Percentiles rank a stretch among this genome's conserved stretches.
Conservation (phyloP, 805 yeast species). For the Metschnikowia anglica region DNA sequence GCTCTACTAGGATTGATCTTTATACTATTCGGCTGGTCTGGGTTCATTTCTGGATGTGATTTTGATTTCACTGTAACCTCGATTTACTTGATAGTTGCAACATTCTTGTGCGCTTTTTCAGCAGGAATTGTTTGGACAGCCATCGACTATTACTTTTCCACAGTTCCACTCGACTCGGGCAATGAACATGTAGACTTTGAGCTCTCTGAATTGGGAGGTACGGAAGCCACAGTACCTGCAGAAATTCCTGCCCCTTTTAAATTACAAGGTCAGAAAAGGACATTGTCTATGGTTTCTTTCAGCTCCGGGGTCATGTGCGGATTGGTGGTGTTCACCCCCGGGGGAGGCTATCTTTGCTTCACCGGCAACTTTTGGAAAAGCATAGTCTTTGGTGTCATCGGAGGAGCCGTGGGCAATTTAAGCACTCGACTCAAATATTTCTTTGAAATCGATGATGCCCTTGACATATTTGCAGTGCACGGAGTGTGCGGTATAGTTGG, state of each 20-base stretch:
- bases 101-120: slow-evolving; percentile 33
- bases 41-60: slow-evolving; percentile 45
- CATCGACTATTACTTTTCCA: slow-evolving; percentile 40
- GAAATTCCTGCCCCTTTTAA: neutral
- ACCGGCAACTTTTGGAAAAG: slow-evolving; percentile 40
- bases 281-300: slow-evolving; percentile 39
- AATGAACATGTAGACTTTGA: neutral
- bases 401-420: slow-evolving; percentile 37
- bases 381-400: slow-evolving; percentile 39
- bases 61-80: slow-evolving; percentile 36
- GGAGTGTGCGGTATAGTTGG: slow-evolving; percentile 44
- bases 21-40: slow-evolving; percentile 40
- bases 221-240: neutral
- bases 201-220: slow-evolving; percentile 2
- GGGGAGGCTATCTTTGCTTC: slow-evolving; percentile 41
- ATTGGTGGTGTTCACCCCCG: slow-evolving; percentile 43
- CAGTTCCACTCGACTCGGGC: slow-evolving; percentile 36
- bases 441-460: slow-evolving; percentile 41
- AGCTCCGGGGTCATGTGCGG: slow-evolving; percentile 43
- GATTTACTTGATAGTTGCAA: slow-evolving; percentile 32
- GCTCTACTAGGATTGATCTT: slow-evolving; percentile 32
- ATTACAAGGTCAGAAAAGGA: slow-evolving; percentile 13
- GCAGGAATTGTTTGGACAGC: slow-evolving; percentile 39
- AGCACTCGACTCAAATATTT: slow-evolving; percentile 42
- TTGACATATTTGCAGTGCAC: slow-evolving; percentile 45